Evolutionary conservation across 2,329 filamentous ascomycete genomes (phyloP), one percentile per base, ranked within the genome.

Genomic region (Cytospora mali): DNA sequence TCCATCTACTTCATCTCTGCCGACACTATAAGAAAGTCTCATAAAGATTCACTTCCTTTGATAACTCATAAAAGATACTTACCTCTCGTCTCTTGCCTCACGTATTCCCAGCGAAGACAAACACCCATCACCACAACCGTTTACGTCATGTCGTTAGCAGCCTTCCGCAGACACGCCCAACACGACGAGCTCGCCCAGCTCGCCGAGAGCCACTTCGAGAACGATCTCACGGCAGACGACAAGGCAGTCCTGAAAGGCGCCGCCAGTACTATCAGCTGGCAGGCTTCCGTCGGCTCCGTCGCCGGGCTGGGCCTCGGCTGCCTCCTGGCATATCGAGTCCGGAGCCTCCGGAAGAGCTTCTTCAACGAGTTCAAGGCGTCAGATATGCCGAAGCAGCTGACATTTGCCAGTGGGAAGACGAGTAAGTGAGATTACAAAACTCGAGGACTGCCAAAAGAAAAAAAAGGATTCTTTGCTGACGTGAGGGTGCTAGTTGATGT

Each of bases 331-430:
- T 81, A 81, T 66, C 79, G 86, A 11, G 71, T 90, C 13, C 79
- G 88, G 46, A 75, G 75, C 46, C 79, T 82, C 64, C 81, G 88
- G 52, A 74, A 77, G 33, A 77, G 80, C n/a, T 81, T 88, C 72
- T 89, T 88, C 76, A 79, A 81, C 50, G 82, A 84, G 7, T 85
- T 90, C 74, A 80, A 81, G 23, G 80, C 86, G 0, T 75, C 80
- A 57, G 85, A 89, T 70, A 85, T 83, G 71, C 88, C 88, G 0
- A 84, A 81, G 0, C 79, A 85, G 58, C 80, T 90, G 6, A 75
- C 82, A 16, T 90, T 90, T 71, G 81, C 84, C 0, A 81, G 84
- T 66, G 88, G 88, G 0, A 77, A 85, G 21, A 81, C 80, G 56
- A 81, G 84, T 85, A 71, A 27, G 73, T 67, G 9, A 1, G 55